Conservation (phyloP, 2,329 filamentous ascomycete species). For the Penicillium sp. region DNA sequence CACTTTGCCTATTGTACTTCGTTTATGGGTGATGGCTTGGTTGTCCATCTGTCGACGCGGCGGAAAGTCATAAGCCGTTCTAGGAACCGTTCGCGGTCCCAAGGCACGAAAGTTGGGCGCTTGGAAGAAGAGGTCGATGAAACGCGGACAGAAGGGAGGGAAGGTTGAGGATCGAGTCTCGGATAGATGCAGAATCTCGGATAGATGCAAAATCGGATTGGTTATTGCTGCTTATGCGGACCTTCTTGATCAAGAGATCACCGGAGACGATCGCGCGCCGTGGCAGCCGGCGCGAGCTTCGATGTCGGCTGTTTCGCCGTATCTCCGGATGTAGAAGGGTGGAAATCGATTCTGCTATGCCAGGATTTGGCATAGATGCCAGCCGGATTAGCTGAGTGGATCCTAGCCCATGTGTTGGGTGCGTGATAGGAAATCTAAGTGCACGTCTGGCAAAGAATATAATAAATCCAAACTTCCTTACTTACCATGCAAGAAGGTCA, state of each 20-base stretch:
- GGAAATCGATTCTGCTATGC: slow-evolving; percentile 13
- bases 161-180: slow-evolving; percentile 24
- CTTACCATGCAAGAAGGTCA: too few species aligned
- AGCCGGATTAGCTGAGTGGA: too few species aligned
- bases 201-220: slow-evolving; percentile 9
- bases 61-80: slow-evolving; percentile 80
- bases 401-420: too few species aligned
- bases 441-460: too few species aligned
- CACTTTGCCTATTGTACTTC: slow-evolving; percentile 93
- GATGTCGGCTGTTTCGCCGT: slow-evolving; percentile 19
- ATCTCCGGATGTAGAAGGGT: slow-evolving; percentile 25
- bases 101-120: slow-evolving; percentile 73
- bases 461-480: too few species aligned
- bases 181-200: slow-evolving; percentile 11
- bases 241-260: slow-evolving; percentile 34
- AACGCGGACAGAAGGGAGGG: slow-evolving; percentile 28
- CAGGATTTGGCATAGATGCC: too few species aligned
- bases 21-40: slow-evolving; percentile 77
- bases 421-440: too few species aligned
- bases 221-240: slow-evolving; percentile 28
- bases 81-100: slow-evolving; percentile 77
- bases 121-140: slow-evolving; percentile 32
- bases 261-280: slow-evolving; percentile 24
- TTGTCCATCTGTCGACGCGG: slow-evolving; percentile 87
- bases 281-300: slow-evolving; percentile 9